Evolutionary conservation across 192 early-diverging fungal species (phyloP), one percentile per base, ranked within the genome.

Genomic region (Coemansia sp.): DNA sequence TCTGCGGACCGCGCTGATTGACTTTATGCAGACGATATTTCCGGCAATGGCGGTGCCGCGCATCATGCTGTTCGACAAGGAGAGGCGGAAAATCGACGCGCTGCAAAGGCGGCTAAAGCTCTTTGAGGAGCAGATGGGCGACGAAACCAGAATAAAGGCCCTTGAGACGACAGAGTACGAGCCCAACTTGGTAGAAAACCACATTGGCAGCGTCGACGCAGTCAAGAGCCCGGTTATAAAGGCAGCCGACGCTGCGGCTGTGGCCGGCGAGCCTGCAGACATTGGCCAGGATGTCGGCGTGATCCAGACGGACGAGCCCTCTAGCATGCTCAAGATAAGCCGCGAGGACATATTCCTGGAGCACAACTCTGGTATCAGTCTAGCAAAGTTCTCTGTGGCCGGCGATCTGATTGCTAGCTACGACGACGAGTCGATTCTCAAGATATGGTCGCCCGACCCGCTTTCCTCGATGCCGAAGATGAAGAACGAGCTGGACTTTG

Each of bases 361-460:
- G 66, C 78, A 80, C 68, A 80, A 74, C 60, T 67, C 78, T 13
- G 72, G 68, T 0, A 61, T 80, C 29, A 68, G 68, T 29, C 63
- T 80, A 49, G 78, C 78, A 13, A 65, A 42, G 65, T 80, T 80
- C 32, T 80, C 78, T 0, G 57, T 66, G 11, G 58, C 78, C 18
- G 78, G 68, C 42, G 68, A 71, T 29, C 62, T 74, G 19, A 80
- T 80, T 36, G 78, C 78, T 55, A 80, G 78, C 69, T 80, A 74
- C 66, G 78, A 80, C 60, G 78, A 80, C 65, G 78, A 80, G 56
- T 71, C 68, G 10, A 73, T 80, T 20, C 65, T 80, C 34, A 74
- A 74, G 62, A 60, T 80, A 4, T 80, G 78, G 78, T 66, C 78
- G 49, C 78, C 78, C 4, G 72, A 80, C 19, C 60, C 72, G 58